Conservation (phyloP, 495 filamentous ascomycete genomes). For the Aspergillus avenaceus region DNA sequence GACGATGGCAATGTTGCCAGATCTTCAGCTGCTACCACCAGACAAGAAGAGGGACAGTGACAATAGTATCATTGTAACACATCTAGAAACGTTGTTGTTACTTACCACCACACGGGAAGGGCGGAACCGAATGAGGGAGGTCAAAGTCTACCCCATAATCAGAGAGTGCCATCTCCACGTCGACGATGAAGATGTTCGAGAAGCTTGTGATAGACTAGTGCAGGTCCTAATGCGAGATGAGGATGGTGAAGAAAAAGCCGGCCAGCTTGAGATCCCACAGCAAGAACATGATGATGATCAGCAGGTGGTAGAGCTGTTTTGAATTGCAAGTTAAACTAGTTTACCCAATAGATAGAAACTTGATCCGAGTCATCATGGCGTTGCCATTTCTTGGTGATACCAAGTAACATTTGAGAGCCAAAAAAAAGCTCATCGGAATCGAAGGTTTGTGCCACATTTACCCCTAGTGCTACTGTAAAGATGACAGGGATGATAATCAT, state of each 20-base stretch:
- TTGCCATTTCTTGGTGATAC: too few species aligned
- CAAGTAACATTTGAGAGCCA: too few species aligned
- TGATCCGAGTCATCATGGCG: too few species aligned
- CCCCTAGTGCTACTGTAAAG: too few species aligned
- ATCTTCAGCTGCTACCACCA: constrained; percentile 80
- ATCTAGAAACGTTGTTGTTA: constrained; percentile 81
- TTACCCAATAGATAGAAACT: too few species aligned
- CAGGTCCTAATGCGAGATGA: constrained; percentile 89
- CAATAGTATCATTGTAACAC: constrained; percentile 68
- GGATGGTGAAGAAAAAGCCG: constrained; percentile 28
- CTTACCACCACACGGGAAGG: constrained; percentile 76
- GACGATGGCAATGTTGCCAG: constrained; percentile 71
- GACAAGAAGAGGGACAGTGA: constrained; percentile 84
- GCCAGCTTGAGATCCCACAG: constrained; percentile 9
- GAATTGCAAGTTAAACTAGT: background rate
- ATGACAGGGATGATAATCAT: too few species aligned
- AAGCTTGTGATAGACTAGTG: constrained; percentile 84
- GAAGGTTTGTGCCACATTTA: too few species aligned
- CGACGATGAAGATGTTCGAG: constrained; percentile 74
- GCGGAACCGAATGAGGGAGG: constrained; percentile 62
- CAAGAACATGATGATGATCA: constrained; percentile 35
- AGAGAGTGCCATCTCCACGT: constrained; percentile 79
- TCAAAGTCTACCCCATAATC: constrained; percentile 86
- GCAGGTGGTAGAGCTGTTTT: constrained; percentile 25
- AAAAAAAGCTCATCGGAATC: too few species aligned